Percentiles rank a stretch among this genome's conserved stretches.
Conservation (phyloP, 495 filamentous ascomycete species). For the Penicillium tannophilum region DNA sequence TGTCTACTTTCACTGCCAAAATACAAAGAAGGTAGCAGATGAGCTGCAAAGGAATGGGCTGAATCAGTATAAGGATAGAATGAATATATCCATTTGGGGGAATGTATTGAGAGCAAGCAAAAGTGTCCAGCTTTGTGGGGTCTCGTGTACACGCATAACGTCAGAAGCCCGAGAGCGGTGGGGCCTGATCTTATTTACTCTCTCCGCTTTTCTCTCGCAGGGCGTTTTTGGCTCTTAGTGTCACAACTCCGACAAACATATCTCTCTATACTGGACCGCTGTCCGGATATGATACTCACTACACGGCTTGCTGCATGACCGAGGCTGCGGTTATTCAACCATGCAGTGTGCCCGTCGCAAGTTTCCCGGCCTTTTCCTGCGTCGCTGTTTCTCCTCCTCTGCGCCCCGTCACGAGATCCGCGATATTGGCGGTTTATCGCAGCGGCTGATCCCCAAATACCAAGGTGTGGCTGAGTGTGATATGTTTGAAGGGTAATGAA, state of each 20-base stretch:
- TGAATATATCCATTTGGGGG: no score
- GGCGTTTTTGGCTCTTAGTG: background rate
- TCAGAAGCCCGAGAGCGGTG: constrained; percentile 13
- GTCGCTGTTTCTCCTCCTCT: constrained; percentile 45
- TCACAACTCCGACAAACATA: background rate
- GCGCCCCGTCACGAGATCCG: constrained; percentile 39
- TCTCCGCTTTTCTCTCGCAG: constrained; percentile 3
- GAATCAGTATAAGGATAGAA: background rate
- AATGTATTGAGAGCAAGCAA: background rate
- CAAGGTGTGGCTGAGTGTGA: constrained; percentile 46
- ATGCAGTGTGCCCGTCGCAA: constrained; percentile 21
- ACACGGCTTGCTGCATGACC: background rate
- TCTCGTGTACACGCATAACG: constrained; percentile 6
- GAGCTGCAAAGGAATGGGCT: background rate
- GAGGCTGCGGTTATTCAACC: constrained; percentile 10
- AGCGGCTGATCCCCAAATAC: constrained; percentile 49
- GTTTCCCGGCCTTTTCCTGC: constrained; percentile 14
- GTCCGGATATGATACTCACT: constrained; percentile 5
- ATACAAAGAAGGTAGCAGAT: background rate
- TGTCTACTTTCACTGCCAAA: background rate
- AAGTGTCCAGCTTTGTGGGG: background rate
- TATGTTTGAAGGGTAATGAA: background rate
- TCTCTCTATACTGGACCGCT: background rate
- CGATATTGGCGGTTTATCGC: constrained; percentile 44
- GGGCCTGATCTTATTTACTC: constrained; percentile 10